Evolutionary conservation across 805 yeast species (phyloP).

Genomic region (Candida jianshihensis): DNA sequence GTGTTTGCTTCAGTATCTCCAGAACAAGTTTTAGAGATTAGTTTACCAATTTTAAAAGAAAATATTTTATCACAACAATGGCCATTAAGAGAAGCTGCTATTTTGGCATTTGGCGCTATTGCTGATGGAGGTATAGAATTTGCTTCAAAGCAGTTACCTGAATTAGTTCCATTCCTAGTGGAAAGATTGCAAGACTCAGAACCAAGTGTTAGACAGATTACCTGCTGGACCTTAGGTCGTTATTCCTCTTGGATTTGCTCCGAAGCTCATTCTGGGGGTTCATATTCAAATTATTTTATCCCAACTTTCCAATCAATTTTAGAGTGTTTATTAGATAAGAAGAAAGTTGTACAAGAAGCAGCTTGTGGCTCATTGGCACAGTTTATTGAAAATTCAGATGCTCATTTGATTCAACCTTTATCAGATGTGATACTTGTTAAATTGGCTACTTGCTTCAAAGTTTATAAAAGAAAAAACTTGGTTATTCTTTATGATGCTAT

Average conservation of each 20-base stretch:
- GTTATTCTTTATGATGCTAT: slow-evolving; percentile 83
- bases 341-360: slow-evolving; percentile 92
- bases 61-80: slow-evolving; percentile 66
- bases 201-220: slow-evolving; percentile 83
- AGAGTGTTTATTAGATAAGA: slow-evolving; percentile 67
- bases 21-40: slow-evolving; percentile 52
- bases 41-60: slow-evolving; percentile 71
- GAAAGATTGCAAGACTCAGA: slow-evolving; percentile 69
- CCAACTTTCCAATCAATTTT: slow-evolving; percentile 78
- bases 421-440: slow-evolving; percentile 57
- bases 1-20: slow-evolving; percentile 66
- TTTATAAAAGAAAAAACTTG: slow-evolving; percentile 77
- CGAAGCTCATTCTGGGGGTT: slow-evolving; percentile 56
- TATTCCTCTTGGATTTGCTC: slow-evolving; percentile 76
- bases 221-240: slow-evolving; percentile 93
- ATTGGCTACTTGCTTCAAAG: slow-evolving; percentile 65
- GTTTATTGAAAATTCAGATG: slow-evolving; percentile 72
- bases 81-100: slow-evolving; percentile 91
- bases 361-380: slow-evolving; percentile 84
- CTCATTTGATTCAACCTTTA: slow-evolving; percentile 52
- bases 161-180: slow-evolving; percentile 76
- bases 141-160: slow-evolving; percentile 67
- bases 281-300: slow-evolving; percentile 57
- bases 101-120: slow-evolving; percentile 91
- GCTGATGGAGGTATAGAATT: slow-evolving; percentile 80